Evolutionary conservation across 768 basidiomycete genomes (phyloP).

Genomic region (Russula dissimulans): DNA sequence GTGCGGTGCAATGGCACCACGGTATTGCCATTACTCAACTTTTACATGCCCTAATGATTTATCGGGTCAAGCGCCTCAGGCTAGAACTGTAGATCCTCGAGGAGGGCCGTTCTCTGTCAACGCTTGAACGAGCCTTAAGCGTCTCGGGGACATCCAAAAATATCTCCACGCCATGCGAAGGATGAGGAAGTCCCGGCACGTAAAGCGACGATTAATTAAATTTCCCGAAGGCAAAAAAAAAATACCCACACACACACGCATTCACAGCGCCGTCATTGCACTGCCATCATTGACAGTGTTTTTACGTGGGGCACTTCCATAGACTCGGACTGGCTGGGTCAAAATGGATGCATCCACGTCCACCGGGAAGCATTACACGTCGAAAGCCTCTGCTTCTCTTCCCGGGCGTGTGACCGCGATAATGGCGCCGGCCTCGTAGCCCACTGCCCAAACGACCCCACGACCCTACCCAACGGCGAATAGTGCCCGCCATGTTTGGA

Average conservation of each 20-base stretch:
- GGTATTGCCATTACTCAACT: neutral
- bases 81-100: conserved; percentile 7
- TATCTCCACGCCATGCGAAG: neutral
- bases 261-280: neutral
- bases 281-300: neutral
- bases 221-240: neutral
- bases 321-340: no score
- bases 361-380: no score
- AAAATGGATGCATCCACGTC: no score
- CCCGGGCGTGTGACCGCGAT: neutral
- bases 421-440: neutral
- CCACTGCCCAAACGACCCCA: no score
- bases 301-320: neutral
- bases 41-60: neutral
- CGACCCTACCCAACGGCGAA: neutral
- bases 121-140: neutral
- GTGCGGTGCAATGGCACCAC: no score
- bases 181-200: no score
- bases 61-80: neutral
- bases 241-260: neutral
- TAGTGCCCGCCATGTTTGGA: neutral
- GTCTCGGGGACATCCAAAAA: neutral
- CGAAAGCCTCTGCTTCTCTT: neutral
- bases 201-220: neutral
- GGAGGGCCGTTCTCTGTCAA: neutral